Conservation (phyloP, 1,139 yeast species). For the Saccharomycopsis hybrid region DNA sequence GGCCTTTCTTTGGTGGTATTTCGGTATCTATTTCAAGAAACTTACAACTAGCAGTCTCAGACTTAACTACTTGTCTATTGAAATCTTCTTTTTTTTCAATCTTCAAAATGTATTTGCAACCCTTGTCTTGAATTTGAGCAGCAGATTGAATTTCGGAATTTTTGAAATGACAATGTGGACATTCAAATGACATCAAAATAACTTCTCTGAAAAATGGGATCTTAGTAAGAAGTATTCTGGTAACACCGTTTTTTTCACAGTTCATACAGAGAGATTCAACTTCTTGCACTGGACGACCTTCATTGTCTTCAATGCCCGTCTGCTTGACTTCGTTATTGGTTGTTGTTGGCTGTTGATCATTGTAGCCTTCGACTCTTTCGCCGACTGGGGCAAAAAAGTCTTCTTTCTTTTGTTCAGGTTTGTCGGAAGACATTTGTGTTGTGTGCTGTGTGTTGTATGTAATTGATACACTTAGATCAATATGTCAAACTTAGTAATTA, state of each 20-base stretch:
- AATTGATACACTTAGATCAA: too few relatives aligned
- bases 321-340: constrained; percentile 33
- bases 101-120: constrained; percentile 64
- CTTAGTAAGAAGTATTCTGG: constrained; percentile 75
- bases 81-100: constrained; percentile 70
- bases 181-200: constrained; percentile 89
- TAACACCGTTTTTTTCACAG: constrained; percentile 80
- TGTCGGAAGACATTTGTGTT: too few relatives aligned
- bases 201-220: constrained; percentile 92
- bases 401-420: constrained; percentile 24
- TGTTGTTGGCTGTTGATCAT: constrained; percentile 25
- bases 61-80: constrained; percentile 86
- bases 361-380: constrained; percentile 40
- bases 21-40: constrained; percentile 86
- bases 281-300: constrained; percentile 95
- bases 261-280: constrained; percentile 94
- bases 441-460: too few relatives aligned
- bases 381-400: constrained; percentile 54
- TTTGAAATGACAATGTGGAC: constrained; percentile 90
- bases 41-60: constrained; percentile 78
- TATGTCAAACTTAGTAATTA: too few relatives aligned
- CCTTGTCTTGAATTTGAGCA: constrained; percentile 80
- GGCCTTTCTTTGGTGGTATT: constrained; percentile 94
- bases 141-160: constrained; percentile 96
- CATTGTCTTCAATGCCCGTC: constrained; percentile 73